Evolutionary conservation across 371 early-diverging fungal species (phyloP), one percentile per base, ranked within the genome.

Genomic region (Zopfochytrium polystomum): DNA sequence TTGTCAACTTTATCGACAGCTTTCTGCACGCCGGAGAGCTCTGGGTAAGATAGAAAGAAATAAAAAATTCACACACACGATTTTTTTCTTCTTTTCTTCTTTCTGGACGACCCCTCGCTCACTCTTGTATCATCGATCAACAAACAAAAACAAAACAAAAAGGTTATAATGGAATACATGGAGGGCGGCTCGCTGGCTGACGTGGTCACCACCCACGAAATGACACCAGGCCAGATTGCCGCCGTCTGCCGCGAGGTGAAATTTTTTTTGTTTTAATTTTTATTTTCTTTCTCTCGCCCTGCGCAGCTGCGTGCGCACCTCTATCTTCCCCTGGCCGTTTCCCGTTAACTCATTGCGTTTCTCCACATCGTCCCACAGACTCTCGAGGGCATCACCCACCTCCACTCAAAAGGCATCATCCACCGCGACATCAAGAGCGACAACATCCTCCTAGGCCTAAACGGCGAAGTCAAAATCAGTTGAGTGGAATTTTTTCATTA

Each of bases 361-460:
- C 52, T 63, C 26, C 43, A 53, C 4, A 1, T 26, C 3, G 15
- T n/a, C 20, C 26, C 4, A 22, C 71, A 80, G 88, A 87, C 91
- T 3, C 74, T 96, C 35, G 77, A 93, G 59, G 99, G 94, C 9
- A 72, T 99, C 48, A 81, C 80, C 60, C 96, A 93, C 72, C 75
- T 98, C 58, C 99, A 99, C 64, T 86, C 88, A 6, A 88, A 90
- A 64, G 90, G 92, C 30, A 90, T 99, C 26, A 95, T 96, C 66
- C 96, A 96, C 73, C 83, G 99, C 58, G 97, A 99, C 75, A 93
- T 99, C 78, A 96, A 97, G 80, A 90, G 92, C 56, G 97, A 97
- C 71, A 99, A 99, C 71, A 84, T 98, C 31, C 75, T 97, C 48
- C 74, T 99, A 26, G 82, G 87, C 25, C 59, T 87, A 63, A 85